Base-by-base conservation (phyloP, 148 eudicot species). In the Nyssa sinensis region DNA sequence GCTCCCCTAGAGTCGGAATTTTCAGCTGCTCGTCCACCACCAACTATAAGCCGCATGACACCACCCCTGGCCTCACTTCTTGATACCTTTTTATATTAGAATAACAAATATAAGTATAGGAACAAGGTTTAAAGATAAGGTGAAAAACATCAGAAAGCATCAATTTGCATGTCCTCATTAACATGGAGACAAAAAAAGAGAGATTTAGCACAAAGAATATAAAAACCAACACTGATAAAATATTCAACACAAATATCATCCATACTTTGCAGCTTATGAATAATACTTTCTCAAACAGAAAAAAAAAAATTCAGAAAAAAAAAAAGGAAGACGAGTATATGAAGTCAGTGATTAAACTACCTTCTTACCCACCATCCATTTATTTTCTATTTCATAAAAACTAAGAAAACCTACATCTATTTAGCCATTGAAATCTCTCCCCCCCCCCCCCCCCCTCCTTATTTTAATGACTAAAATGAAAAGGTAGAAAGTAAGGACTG, bases 11-110 rank as follows among this genome's bases (percentile, higher is more conserved):
- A 78, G 35, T 86, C 87, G 68, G 84, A 63, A 65, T 79, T 85
- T 86, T 96, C 99, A 73, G 88, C 84, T 66, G 98, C 99, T 79
- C 99, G 83, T 70, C 99, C 99, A 76, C 99, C 99, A 78, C 95
- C 88, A 78, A 96, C 98, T 74, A 96, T 89, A 69, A 96, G 91
- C 79, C 99, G 88, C 99, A 96, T 96, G 79, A 96, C 99, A 73
- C 98, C 99, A 76, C 97, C 86, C 78, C 81, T 89, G 70, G 88
- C 90, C 86, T 96, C 98, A 75, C 71, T 86, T 44, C 81, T 83
- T 21, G 98, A 88, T 72, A 96, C 88, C 99, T 96, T 63, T 70
- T 62, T 21, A 81, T 19, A 69, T 62, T 59, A 27, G n/a, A 29
- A 74, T 55, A 76, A 41, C 67, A 75, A 14, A 37, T 39, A 68